Evolutionary conservation across 306 rosid species (phyloP), one percentile per base, ranked within the genome.

Genomic region (Amphicarpaea edgeworthii): DNA sequence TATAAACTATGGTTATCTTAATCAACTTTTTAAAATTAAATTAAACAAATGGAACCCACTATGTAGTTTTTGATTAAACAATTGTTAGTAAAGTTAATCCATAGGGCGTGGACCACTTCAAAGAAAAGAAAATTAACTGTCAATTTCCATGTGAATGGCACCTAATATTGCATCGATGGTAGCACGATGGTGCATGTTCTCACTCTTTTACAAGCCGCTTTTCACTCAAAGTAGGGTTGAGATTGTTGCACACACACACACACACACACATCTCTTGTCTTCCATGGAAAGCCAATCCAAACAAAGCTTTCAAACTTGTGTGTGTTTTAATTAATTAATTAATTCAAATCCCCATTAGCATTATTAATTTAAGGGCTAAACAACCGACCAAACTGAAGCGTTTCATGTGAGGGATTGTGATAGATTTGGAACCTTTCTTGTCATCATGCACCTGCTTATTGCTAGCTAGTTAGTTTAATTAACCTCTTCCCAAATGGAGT

Each of bases 161-260:
- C 88, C 87, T 68, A n/a, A n/a, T n/a, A 82, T 79, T 84, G 86
- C 90, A 85, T 93, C 81, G 93, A 89, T 79, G 64, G 70, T 69
- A 83, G 85, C 97, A 85, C 85, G 83, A 89, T 80, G 83, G 77
- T 85, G 91, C 98, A 87, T 87, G 95, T 93, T 93, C 85, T 79
- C 85, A 65, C 79, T 86, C 85, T 70, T 82, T 66, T 83, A 83
- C 75, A 88, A 79, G 90, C 83, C 88, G 73, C 94, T 90, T 90
- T 89, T 85, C 84, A 45, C 87, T 85, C 88, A 67, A 76, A 87
- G 88, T n/a, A 84, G 89, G 90, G 86, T 84, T 82, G 88, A 86
- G 85, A 89, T 86, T 86, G 88, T 87, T 86, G 87, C 90, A 79
- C 82, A 86, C 84, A 70, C 82, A 77, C 84, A 70, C 82, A 77